phyloP scores from a whole-genome alignment of 2,329 filamentous ascomycete species.

The Ceratocystis destructans region DNA sequence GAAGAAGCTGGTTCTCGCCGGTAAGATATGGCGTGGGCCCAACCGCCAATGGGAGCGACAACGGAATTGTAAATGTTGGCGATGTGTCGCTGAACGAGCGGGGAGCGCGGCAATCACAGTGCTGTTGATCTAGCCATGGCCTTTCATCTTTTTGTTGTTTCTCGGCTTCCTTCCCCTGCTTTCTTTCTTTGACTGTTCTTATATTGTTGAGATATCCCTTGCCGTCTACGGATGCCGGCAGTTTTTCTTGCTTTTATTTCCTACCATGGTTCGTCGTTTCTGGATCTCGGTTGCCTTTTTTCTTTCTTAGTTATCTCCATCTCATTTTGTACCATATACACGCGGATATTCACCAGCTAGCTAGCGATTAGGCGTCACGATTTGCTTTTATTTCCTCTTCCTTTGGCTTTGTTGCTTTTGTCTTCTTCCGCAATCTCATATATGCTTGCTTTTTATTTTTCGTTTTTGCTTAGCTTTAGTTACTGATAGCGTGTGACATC shows the following conservation, averaged over 20 bases:
- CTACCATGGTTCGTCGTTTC: neutral
- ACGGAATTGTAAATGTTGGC: constrained; percentile 36
- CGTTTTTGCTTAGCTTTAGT: too few species aligned
- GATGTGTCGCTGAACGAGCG: constrained; percentile 26
- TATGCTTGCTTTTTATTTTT: too few species aligned
- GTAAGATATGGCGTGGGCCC: too few species aligned
- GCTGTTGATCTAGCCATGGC: constrained; percentile 21
- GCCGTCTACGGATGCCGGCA: neutral
- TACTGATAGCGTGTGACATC: too few species aligned
- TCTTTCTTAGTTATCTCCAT: constrained; percentile 6
- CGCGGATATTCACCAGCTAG: neutral
- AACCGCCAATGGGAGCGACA: constrained; percentile 29
- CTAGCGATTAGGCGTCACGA: neutral
- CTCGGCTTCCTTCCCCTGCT: too few species aligned
- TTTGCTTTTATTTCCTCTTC: neutral
- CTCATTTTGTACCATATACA: neutral
- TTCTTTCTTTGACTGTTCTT: constrained; percentile 5
- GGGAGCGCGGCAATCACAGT: constrained; percentile 18
- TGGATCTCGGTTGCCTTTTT: neutral
- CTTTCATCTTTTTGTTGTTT: neutral
- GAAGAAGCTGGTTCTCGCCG: constrained; percentile 46
- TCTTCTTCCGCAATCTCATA: too few species aligned
- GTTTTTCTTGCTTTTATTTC: neutral
- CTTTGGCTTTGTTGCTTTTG: too few species aligned
- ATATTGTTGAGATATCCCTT: constrained; percentile 1